Evolutionary conservation across 2,329 filamentous ascomycete species (phyloP).

Genomic region (Sclerotinia spermophila): DNA sequence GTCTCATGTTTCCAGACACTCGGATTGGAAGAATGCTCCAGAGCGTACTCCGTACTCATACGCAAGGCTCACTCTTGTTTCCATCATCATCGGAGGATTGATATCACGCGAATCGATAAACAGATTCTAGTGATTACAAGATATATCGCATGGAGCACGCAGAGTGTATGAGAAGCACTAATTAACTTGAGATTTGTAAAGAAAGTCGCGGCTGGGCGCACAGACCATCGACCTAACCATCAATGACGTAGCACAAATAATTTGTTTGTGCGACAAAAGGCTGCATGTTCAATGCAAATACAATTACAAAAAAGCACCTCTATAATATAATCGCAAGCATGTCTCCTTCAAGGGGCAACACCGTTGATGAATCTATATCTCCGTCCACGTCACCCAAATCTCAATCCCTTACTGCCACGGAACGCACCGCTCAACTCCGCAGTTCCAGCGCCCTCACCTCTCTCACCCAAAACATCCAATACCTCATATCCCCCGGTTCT

Average conservation of each 20-base stretch:
- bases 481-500: slow-evolving; percentile 31
- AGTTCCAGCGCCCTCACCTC: slow-evolving; percentile 33
- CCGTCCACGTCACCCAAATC: background rate
- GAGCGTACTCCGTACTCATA: background rate
- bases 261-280: background rate
- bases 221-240: background rate
- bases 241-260: slow-evolving; percentile 14
- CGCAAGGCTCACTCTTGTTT: background rate
- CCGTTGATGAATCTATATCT: background rate
- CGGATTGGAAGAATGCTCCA: background rate
- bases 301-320: background rate
- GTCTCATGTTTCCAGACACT: background rate
- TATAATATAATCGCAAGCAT: slow-evolving; percentile 18
- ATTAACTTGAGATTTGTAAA: background rate
- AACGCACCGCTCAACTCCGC: slow-evolving; percentile 30
- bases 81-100: accelerated
- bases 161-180: background rate
- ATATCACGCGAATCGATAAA: background rate
- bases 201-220: background rate
- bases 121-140: background rate
- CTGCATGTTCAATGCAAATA: background rate
- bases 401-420: slow-evolving; percentile 23
- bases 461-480: slow-evolving; percentile 33
- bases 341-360: slow-evolving; percentile 26
- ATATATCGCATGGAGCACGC: background rate